Conservation (phyloP, 306 rosid genomes). For the Potentilla sterilis region DNA sequence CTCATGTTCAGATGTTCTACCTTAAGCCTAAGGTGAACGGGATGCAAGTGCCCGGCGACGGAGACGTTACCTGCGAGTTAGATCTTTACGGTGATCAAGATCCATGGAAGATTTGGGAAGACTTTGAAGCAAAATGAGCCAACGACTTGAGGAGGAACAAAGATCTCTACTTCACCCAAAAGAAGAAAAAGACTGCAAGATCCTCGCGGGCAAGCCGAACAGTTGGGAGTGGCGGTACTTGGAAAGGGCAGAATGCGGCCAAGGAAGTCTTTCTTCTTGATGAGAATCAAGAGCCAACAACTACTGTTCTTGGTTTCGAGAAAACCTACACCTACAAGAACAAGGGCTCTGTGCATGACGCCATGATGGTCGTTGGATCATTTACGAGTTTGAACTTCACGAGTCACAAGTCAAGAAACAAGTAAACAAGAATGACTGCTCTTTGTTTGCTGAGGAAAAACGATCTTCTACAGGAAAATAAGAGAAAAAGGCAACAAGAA, state of each 20-base stretch:
- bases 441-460: neutral
- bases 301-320: neutral
- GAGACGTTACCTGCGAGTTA: neutral
- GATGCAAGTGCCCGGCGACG: neutral
- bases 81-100: neutral
- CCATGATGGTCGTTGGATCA: neutral
- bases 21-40: too few species aligned
- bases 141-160: neutral
- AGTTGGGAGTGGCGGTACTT: neutral
- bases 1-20: too few species aligned
- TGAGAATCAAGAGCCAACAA: neutral
- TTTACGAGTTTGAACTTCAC: neutral
- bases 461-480: neutral
- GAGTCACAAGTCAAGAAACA: neutral
- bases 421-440: neutral
- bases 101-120: neutral
- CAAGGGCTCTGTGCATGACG: neutral
- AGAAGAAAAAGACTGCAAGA: neutral
- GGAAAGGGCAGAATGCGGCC: neutral
- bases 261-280: neutral
- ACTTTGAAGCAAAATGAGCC: neutral
- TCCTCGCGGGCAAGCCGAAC: neutral
- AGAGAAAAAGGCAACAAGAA: neutral
- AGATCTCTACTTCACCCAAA: neutral
- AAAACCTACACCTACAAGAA: neutral